phyloP scores from a whole-genome alignment of 139 green algal species.

The Auxenochlorella pyrenoidosa region DNA sequence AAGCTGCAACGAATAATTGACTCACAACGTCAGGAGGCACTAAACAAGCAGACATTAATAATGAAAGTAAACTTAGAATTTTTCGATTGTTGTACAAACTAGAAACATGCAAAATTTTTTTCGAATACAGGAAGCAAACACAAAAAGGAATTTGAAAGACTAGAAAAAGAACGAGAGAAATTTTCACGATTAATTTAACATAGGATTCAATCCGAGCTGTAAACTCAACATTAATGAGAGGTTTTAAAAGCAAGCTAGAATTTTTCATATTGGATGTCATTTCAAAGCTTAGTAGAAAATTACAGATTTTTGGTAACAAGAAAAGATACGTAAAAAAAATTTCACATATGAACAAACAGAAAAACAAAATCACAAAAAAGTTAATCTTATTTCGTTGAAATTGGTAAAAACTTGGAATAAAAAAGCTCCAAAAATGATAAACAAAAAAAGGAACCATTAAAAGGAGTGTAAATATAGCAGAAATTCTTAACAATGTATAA shows the following conservation, averaged over 20 bases:
- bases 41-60: conserved; percentile 39
- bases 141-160: conserved; percentile 35
- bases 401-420: conserved; percentile 42
- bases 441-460: conserved; percentile 35
- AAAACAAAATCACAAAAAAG: conserved; percentile 33
- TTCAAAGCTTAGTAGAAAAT: conserved; percentile 46
- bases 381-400: conserved; percentile 34
- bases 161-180: conserved; percentile 21
- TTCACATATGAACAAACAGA: conserved; percentile 27
- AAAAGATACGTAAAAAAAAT: conserved; percentile 37
- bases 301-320: conserved; percentile 33
- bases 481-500: conserved; percentile 38
- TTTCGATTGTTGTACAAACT: conserved; percentile 35
- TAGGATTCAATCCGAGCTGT: conserved; percentile 31
- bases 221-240: conserved; percentile 32
- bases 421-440: conserved; percentile 49
- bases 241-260: not conserved
- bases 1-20: conserved; percentile 37
- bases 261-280: conserved; percentile 14
- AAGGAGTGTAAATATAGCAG: conserved; percentile 18
- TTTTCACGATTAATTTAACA: conserved; percentile 16
- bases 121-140: conserved; percentile 39
- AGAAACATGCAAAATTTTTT: conserved; percentile 35
- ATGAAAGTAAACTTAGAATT: conserved; percentile 31
- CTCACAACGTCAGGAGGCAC: conserved; percentile 21